Evolutionary conservation across 768 basidiomycete species (phyloP).

Genomic region (Pleurotus giganteus): DNA sequence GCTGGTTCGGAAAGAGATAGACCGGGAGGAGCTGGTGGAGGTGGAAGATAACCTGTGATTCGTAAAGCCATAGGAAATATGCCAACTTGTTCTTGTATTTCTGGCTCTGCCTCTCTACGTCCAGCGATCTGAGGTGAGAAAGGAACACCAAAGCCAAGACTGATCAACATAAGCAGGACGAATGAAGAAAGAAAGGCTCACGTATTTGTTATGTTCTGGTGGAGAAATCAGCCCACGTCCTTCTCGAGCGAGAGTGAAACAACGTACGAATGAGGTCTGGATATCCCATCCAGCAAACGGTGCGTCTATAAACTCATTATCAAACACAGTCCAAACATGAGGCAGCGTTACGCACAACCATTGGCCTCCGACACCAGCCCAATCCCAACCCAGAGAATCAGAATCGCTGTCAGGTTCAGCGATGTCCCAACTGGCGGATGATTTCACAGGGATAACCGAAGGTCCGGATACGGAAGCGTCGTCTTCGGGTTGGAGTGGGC

Average conservation of each 20-base stretch:
- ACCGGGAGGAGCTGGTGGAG: slow-evolving; percentile 17
- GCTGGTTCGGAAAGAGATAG: slow-evolving; percentile 19
- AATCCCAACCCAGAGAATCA: slow-evolving; percentile 48
- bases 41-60: slow-evolving; percentile 32
- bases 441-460: neutral
- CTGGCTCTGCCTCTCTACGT: slow-evolving; percentile 10
- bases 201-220: neutral
- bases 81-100: slow-evolving; percentile 43
- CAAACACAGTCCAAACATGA: neutral
- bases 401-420: slow-evolving; percentile 19
- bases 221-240: neutral
- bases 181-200: neutral
- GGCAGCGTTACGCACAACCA: slow-evolving; percentile 42
- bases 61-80: slow-evolving; percentile 53
- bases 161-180: neutral
- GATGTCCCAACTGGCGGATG: slow-evolving; percentile 12
- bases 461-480: slow-evolving; percentile 10
- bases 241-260: neutral
- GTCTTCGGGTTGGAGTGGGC: neutral
- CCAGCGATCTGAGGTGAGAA: neutral
- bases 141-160: neutral
- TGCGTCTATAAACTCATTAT: slow-evolving; percentile 35
- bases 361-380: slow-evolving; percentile 53
- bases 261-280: slow-evolving; percentile 49
- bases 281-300: slow-evolving; percentile 61